phyloP scores from a whole-genome alignment of 495 filamentous ascomycete genomes.

The Clavariopsis aquatica region DNA sequence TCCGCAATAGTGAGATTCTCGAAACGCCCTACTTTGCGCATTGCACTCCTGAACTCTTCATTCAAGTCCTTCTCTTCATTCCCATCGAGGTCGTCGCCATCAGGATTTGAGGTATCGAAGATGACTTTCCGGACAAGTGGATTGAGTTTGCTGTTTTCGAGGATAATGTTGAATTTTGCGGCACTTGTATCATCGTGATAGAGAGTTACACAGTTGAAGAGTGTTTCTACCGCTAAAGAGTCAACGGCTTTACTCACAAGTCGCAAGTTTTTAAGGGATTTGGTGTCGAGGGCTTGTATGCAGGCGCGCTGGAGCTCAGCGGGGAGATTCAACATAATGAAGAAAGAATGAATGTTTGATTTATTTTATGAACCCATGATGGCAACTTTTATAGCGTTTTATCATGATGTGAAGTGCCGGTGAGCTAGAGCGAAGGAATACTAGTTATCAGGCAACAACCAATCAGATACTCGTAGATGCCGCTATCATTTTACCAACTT shows the following conservation, averaged over 20 bases:
- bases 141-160: constrained; percentile 2
- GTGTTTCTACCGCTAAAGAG: background rate
- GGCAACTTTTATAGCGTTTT: background rate
- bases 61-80: background rate
- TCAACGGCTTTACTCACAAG: background rate
- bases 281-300: background rate
- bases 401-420: no score
- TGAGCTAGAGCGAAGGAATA: background rate
- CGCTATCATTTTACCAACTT: no score
- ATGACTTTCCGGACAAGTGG: constrained; percentile 5
- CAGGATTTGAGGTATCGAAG: constrained; percentile 5
- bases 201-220: constrained; percentile 9
- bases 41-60: constrained; percentile 7
- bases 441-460: background rate
- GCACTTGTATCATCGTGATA: background rate
- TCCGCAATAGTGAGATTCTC: background rate
- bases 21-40: background rate
- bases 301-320: constrained; percentile 11
- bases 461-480: background rate
- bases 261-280: constrained; percentile 5
- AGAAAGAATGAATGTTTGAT: background rate
- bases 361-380: no score
- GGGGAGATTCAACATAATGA: background rate
- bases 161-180: background rate
- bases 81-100: background rate